phyloP scores from a whole-genome alignment of 2,329 filamentous ascomycete species.

The Chrysoporthe deuterocubensis region DNA sequence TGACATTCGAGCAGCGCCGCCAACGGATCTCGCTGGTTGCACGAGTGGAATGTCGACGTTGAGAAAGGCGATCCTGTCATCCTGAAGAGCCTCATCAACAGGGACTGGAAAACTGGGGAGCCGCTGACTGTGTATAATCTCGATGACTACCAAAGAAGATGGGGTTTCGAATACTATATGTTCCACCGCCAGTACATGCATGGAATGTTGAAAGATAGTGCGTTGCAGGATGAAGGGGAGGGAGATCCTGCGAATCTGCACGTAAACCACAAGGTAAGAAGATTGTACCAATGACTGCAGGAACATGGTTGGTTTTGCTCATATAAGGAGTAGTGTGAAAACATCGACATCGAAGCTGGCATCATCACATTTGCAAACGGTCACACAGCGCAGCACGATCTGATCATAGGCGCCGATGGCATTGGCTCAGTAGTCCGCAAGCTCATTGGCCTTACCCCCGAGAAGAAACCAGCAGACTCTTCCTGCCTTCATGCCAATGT shows the following conservation, averaged over 20 bases:
- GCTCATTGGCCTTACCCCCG: conserved; percentile 65
- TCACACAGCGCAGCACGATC: conserved; percentile 54
- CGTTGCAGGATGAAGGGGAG: conserved; percentile 20
- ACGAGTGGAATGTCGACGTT: conserved; percentile 70
- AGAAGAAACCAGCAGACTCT: conserved; percentile 61
- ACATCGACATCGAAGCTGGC: conserved; percentile 56
- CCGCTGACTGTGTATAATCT: conserved; percentile 67
- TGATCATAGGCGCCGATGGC: conserved; percentile 68
- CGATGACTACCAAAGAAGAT: conserved; percentile 66
- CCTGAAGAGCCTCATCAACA: conserved; percentile 68
- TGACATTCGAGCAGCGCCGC: conserved; percentile 51
- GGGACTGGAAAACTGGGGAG: conserved; percentile 72
- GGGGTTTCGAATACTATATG: conserved; percentile 68
- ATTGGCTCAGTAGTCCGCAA: conserved; percentile 68
- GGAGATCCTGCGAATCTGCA: conserved; percentile 43
- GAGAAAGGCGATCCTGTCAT: conserved; percentile 67
- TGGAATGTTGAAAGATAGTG: conserved; percentile 37
- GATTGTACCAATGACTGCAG: neutral
- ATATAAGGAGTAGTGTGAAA: conserved; percentile 41
- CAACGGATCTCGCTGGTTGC: conserved; percentile 71
- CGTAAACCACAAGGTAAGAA: conserved; percentile 58
- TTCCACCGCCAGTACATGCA: conserved; percentile 61
- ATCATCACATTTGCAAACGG: conserved; percentile 60
- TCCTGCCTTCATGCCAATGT: conserved; percentile 71
- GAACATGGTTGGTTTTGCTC: neutral